A percentile compares a stretch with the other conserved stretches of the same genome.
Evolutionary conservation across 495 filamentous ascomycete genomes (phyloP).

Genomic region (Lepidopterella palustris): DNA sequence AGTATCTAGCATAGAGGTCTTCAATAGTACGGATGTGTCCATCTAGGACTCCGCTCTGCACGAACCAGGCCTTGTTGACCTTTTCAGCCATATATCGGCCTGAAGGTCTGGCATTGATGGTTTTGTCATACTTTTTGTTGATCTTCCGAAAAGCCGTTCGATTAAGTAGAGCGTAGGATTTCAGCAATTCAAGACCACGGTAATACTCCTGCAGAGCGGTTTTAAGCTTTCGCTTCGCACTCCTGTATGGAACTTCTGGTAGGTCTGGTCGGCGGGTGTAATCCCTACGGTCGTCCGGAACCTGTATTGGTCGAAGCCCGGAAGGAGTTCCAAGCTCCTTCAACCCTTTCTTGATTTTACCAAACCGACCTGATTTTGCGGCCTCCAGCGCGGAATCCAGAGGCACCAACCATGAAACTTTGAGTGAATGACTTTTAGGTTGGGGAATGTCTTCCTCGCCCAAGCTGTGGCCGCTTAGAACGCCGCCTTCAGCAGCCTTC

Average conservation of each 20-base stretch:
- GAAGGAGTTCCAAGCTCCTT: constrained; percentile 46
- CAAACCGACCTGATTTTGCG: constrained; percentile 41
- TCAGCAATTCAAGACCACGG: constrained; percentile 80
- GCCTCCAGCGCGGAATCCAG: constrained; percentile 33
- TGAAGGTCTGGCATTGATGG: constrained; percentile 66
- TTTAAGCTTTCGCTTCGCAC: constrained; percentile 87
- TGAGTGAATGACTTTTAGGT: background rate
- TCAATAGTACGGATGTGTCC: constrained; percentile 70
- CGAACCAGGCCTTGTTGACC: constrained; percentile 85
- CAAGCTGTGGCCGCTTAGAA: constrained; percentile 6
- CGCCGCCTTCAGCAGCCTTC: background rate
- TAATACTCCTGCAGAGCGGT: constrained; percentile 87
- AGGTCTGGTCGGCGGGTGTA: constrained; percentile 34
- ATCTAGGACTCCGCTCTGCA: constrained; percentile 74
- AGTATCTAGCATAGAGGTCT: constrained; percentile 87
- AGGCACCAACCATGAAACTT: constrained; percentile 26
- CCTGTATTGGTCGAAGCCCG: constrained; percentile 22
- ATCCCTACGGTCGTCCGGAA: constrained; percentile 25
- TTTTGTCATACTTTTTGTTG: constrained; percentile 98
- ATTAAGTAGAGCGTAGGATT: constrained; percentile 83
- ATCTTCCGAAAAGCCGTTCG: constrained; percentile 92
- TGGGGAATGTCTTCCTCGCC: constrained; percentile 13
- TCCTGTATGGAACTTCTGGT: constrained; percentile 63
- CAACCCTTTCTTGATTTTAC: constrained; percentile 53
- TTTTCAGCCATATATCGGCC: constrained; percentile 86